Evolutionary conservation across 2,329 filamentous ascomycete genomes (phyloP).

Genomic region (Fusarium virguliforme): DNA sequence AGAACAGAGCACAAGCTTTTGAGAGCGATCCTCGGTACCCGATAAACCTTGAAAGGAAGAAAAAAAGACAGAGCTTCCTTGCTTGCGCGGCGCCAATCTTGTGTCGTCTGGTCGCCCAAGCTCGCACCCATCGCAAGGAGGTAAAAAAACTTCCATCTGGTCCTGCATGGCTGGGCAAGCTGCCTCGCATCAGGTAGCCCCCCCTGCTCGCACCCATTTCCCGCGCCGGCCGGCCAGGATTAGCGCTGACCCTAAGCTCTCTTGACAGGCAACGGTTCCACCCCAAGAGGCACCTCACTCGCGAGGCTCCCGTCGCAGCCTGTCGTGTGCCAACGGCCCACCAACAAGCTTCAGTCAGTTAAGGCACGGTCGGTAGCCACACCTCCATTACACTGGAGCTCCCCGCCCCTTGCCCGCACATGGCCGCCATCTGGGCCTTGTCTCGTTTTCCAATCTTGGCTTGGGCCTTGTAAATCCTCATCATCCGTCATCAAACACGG

Average conservation of each 20-base stretch:
- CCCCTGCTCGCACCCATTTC: constrained; percentile 44
- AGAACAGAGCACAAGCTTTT: background rate
- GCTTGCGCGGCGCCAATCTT: constrained; percentile 6
- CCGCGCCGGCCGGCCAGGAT: constrained; percentile 37
- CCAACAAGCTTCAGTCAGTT: constrained; percentile 32
- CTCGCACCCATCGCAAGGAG: background rate
- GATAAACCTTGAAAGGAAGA: constrained; percentile 16
- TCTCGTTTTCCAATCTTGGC: constrained; percentile 38
- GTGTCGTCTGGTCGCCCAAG: constrained; percentile 1
- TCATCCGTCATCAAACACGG: constrained; percentile 27
- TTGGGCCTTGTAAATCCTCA: constrained; percentile 35
- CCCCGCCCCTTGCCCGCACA: constrained; percentile 42
- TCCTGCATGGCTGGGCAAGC: constrained; percentile 13
- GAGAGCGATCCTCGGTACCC: constrained; percentile 6
- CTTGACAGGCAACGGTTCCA: constrained; percentile 50
- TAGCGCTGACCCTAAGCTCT: constrained; percentile 46
- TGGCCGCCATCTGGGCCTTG: constrained; percentile 40
- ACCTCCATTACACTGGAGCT: constrained; percentile 31
- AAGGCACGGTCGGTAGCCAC: constrained; percentile 38
- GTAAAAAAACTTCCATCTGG: constrained; percentile 13
- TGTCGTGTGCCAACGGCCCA: constrained; percentile 45
- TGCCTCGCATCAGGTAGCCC: constrained; percentile 20
- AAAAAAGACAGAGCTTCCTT: background rate
- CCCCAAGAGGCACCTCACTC: constrained; percentile 31
- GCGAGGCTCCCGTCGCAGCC: constrained; percentile 35